Evolutionary conservation across 345 rosid genomes (phyloP), one percentile per base, ranked within the genome.

Genomic region (Cardamine resedifolia): DNA sequence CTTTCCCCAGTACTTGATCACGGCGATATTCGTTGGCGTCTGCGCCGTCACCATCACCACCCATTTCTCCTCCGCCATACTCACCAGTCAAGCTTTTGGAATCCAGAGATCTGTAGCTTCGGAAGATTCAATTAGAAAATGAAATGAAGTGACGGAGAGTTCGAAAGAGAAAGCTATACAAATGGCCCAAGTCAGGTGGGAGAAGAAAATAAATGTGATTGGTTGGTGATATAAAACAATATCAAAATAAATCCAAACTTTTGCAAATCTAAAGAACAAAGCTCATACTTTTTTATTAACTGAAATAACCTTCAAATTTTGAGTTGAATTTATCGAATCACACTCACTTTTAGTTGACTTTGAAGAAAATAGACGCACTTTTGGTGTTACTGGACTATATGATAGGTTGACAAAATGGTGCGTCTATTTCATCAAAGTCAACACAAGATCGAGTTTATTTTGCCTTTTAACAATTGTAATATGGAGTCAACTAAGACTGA

Each of bases 1-100:
- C 79, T 93, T 93, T 3, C 98, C 98, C 97, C 98, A 90, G 52
- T 90, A 93, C 85, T 93, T 93, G 5, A 93, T 89, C 75, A 90
- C 98, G 1, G 98, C 96, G n/a, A 90, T 93, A 72, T 90, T 93
- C 4, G 98, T 90, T 14, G 97, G 98, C 15, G 98, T 85, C 73
- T 82, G 90, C 6, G 97, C 97, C 61, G 98, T 93, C 52, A 84
- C 83, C 90, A 79, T 84, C 67, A 85, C 58, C 39, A 89, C 85
- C 98, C 98, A 93, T 45, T 73, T 64, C 49, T 80, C 78, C 68
- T 78, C 85, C 78, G 81, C 91, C 92, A 84, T 85, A 62, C 6
- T 14, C 27, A 36, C 23, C 16, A 34, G 27, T 19, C 33, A 41
- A 60, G 57, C 58, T 45, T 49, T 16, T 69, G 11, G 47, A 45